phyloP scores from a whole-genome alignment of 1,284 basidiomycete species.

The Cryptococcus deneoformans region DNA sequence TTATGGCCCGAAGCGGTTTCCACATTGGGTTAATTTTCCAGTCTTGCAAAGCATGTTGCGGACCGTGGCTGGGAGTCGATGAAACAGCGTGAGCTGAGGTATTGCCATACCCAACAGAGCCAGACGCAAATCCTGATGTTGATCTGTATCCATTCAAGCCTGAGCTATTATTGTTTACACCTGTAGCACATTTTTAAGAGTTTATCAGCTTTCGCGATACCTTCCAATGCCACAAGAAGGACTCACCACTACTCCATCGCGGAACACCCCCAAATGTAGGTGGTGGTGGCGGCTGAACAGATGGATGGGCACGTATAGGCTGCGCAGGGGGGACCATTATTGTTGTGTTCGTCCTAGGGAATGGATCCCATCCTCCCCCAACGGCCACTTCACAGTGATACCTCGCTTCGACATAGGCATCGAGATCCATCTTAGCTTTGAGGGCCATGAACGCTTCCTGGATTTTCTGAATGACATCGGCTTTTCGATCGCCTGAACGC shows the following conservation, averaged over 20 bases:
- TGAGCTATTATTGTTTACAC: not conserved
- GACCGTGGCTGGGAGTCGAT: not conserved
- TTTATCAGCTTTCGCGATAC: not conserved
- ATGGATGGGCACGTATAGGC: too few relatives aligned
- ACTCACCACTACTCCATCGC: not conserved
- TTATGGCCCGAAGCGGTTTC: constrained; percentile 44
- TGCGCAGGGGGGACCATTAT: too few relatives aligned
- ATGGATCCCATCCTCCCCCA: not conserved
- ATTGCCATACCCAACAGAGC: not conserved
- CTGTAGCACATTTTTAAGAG: too few relatives aligned
- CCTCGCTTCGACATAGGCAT: constrained; percentile 18
- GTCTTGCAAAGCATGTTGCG: constrained; percentile 22
- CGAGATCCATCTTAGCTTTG: constrained; percentile 13
- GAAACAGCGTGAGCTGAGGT: not conserved
- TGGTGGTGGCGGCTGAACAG: too few relatives aligned
- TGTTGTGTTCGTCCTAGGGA: too few relatives aligned
- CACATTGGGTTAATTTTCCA: constrained; percentile 49
- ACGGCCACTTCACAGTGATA: not conserved
- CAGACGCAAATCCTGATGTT: not conserved
- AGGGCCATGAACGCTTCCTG: constrained; percentile 24
- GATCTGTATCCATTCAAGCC: not conserved
- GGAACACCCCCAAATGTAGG: not conserved
- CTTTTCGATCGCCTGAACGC: constrained; percentile 33
- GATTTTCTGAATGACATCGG: constrained; percentile 35
- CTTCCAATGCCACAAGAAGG: not conserved